Evolutionary conservation across 2,329 filamentous ascomycete genomes (phyloP), one percentile per base, ranked within the genome.

Genomic region (Trichoderma sp.): DNA sequence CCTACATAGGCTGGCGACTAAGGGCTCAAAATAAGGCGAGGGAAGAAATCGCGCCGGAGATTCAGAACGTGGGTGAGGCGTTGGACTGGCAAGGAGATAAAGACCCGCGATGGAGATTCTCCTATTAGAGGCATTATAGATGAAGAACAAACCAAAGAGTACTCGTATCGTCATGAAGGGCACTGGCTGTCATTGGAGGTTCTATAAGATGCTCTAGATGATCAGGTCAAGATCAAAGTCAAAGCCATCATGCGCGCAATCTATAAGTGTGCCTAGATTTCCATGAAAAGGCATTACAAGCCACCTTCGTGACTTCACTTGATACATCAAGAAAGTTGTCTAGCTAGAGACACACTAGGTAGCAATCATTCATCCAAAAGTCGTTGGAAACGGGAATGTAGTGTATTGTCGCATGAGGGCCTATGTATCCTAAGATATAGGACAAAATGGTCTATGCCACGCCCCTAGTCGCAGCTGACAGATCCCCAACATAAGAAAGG

Each of bases 91-190:
- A 82, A 64, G 90, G 90, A 2, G 91, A 92, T 77, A 84, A 85
- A 6, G 90, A 93, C 78, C 82, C 86, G 0, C 83, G 90, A 73
- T 93, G 90, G 89, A 82, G 90, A n/a, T 92, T 91, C 71, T 86
- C 89, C 79, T 88, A 85, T 74, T 90, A 47, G 36, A 30, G 6
- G 1, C 28, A 36, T 6, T 9, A 55, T 13, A n/a, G n/a, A 50
- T 20, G 43, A 50, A 20, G 43, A n/a, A 50, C 43, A 17, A 50
- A n/a, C 43, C 4, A 50, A 50, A 50, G 43, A 50, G 20, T 50
- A n/a, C 11, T 4, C 43, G n/a, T 50, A 50, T 50, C 8, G 43
- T 9, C 6, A 20, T 20, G n/a, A 7, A 50, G 2, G n/a, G n/a
- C 9, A 20, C 17, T 50, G n/a, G n/a, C 15, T 50, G n/a, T 50